Conservation (phyloP, 805 yeast genomes). For the Clavispora fructus region DNA sequence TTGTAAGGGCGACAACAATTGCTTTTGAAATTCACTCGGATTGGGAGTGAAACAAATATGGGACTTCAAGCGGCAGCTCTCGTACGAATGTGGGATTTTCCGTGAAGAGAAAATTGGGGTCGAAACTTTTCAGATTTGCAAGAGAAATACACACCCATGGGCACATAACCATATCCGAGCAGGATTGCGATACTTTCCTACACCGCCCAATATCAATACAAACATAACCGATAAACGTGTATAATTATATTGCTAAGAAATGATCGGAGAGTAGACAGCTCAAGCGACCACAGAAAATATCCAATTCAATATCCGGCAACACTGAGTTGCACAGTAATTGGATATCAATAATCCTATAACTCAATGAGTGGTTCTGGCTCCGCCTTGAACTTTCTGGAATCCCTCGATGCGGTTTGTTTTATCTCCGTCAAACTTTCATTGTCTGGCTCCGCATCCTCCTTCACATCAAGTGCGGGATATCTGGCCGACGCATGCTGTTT, state of each 20-base stretch:
- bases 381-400: conserved; percentile 10
- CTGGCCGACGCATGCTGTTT: conserved; percentile 11
- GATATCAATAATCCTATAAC: conserved; percentile 13
- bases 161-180: background rate
- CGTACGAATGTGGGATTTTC: conserved; percentile 22
- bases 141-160: background rate
- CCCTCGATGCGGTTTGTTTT: conserved; percentile 2
- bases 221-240: no score
- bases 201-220: no score
- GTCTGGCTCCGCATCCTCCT: background rate
- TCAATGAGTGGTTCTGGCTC: conserved; percentile 42
- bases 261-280: no score
- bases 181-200: background rate
- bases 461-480: conserved; percentile 13
- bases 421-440: background rate
- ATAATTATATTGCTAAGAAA: no score
- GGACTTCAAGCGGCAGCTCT: conserved; percentile 50
- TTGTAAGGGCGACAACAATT: background rate
- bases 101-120: conserved; percentile 2
- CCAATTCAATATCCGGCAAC: no score
- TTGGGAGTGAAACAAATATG: conserved; percentile 22
- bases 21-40: background rate
- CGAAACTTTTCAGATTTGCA: background rate
- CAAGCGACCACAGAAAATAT: no score
- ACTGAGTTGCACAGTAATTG: no score